These are phyloP conservation scores for Oryza glaberrima DNA, from an alignment of 176 grass and related monocot genomes.

Conservation along the genomic window DNA sequence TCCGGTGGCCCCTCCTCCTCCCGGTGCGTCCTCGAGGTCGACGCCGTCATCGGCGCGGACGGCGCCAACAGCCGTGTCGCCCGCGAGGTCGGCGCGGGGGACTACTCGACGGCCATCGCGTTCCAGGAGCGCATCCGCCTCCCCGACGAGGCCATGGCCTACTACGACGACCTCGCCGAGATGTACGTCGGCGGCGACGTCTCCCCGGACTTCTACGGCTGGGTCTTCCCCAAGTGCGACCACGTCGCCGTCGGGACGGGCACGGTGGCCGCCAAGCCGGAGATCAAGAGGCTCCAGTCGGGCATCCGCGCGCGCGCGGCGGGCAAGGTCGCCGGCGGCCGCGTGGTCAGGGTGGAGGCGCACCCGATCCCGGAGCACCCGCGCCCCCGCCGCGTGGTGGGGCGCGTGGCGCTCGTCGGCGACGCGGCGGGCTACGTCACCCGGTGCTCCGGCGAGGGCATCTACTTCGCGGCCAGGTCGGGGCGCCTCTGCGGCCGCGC, in stretches of 20 bases:
- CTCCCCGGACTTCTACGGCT: slow-evolving; percentile 93
- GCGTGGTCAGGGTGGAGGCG: slow-evolving; percentile 77
- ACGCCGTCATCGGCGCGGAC: slow-evolving; percentile 85
- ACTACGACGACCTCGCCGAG: slow-evolving; percentile 92
- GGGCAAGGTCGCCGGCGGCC: slow-evolving; percentile 70
- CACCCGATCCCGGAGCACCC: slow-evolving; percentile 97
- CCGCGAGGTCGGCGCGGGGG: slow-evolving; percentile 65
- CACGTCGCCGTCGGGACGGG: slow-evolving; percentile 93
- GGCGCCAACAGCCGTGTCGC: slow-evolving; percentile 93
- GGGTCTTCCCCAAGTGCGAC: slow-evolving; percentile 98
- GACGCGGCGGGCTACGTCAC: slow-evolving; percentile 95
- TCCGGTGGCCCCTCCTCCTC: not conserved
- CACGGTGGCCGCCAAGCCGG: slow-evolving; percentile 69
- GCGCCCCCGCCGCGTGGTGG: slow-evolving; percentile 78
- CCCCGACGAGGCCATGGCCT: slow-evolving; percentile 62
- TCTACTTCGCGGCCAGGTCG: slow-evolving; percentile 99
- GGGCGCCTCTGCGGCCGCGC: slow-evolving; percentile 82
- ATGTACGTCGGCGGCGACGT: slow-evolving; percentile 95
- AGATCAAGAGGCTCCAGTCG: slow-evolving; percentile 71
- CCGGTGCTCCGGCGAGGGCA: slow-evolving; percentile 87
- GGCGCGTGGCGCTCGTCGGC: slow-evolving; percentile 77
- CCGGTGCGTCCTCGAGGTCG: slow-evolving; percentile 59
- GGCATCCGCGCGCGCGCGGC: slow-evolving; percentile 65
- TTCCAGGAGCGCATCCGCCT: slow-evolving; percentile 97
- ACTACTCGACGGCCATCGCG: slow-evolving; percentile 92